Conservation (phyloP, 768 basidiomycete species). For the Termitomyces sp. region DNA sequence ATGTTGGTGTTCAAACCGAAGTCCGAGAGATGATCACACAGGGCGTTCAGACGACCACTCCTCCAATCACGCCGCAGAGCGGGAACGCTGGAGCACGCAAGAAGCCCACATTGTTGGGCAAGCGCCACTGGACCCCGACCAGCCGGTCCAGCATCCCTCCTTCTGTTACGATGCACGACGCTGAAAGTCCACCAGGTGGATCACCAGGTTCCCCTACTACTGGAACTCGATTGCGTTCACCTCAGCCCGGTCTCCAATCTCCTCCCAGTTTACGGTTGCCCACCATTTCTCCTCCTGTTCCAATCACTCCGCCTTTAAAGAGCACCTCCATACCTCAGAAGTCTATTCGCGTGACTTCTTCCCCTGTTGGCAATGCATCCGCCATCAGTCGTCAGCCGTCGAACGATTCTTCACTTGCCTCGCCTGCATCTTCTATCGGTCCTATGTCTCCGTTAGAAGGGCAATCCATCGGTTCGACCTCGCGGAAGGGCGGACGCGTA, state of each 20-base stretch:
- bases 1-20: slow-evolving; percentile 71
- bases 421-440: slow-evolving; percentile 54
- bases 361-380: slow-evolving; percentile 7
- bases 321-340: slow-evolving; percentile 16
- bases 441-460: slow-evolving; percentile 49
- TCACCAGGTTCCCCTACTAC: slow-evolving; percentile 19
- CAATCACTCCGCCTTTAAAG: slow-evolving; percentile 24
- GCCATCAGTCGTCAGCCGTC: slow-evolving; percentile 39
- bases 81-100: slow-evolving; percentile 10
- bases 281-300: slow-evolving; percentile 4
- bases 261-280: slow-evolving; percentile 14
- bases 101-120: slow-evolving; percentile 18
- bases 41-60: slow-evolving; percentile 55
- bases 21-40: slow-evolving; percentile 49
- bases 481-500: slow-evolving; percentile 55
- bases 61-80: slow-evolving; percentile 17
- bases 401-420: slow-evolving; percentile 47
- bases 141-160: slow-evolving; percentile 20
- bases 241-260: slow-evolving; percentile 2
- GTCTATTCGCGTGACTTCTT: slow-evolving; percentile 11
- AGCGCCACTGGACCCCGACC: slow-evolving; percentile 29
- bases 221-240: slow-evolving; percentile 5
- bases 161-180: slow-evolving; percentile 22
- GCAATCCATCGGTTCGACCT: slow-evolving; percentile 28
- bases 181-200: slow-evolving; percentile 12